A percentile compares a stretch with the other conserved stretches of the same genome.
Conservation (phyloP, 768 basidiomycete genomes). For the Boletus rubescentipes region DNA sequence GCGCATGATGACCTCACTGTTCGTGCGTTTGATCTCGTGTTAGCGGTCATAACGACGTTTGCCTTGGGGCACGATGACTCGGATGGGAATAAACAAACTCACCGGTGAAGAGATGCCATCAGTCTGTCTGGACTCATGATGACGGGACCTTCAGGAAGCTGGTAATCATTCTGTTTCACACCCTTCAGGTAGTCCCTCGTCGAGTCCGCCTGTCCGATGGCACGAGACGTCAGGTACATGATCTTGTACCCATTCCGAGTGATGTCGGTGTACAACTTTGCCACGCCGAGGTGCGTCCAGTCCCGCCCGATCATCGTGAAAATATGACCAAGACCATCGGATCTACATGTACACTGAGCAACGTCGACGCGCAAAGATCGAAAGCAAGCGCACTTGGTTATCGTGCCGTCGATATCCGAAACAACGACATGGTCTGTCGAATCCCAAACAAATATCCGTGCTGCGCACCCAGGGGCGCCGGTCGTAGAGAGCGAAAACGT, state of each 20-base stretch:
- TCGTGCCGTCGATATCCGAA: slow-evolving; percentile 98
- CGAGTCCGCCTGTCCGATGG: slow-evolving; percentile 97
- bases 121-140: slow-evolving; percentile 98
- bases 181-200: slow-evolving; percentile 93
- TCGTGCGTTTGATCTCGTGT: background rate
- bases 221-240: slow-evolving; percentile 95
- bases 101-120: slow-evolving; percentile 94
- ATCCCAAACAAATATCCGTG: slow-evolving; percentile 95
- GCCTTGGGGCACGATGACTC: background rate
- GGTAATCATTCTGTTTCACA: slow-evolving; percentile 93
- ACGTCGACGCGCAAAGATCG: background rate
- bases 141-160: slow-evolving; percentile 96
- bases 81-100: slow-evolving; percentile 22
- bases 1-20: slow-evolving; percentile 95
- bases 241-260: slow-evolving; percentile 95
- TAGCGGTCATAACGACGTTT: background rate
- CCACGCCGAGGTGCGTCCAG: slow-evolving; percentile 97
- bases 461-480: slow-evolving; percentile 80
- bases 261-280: slow-evolving; percentile 96
- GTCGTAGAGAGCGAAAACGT: slow-evolving; percentile 90
- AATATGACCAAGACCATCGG: slow-evolving; percentile 94
- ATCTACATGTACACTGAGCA: slow-evolving; percentile 45
- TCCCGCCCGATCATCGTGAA: slow-evolving; percentile 98
- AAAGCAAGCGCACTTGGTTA: slow-evolving; percentile 74
- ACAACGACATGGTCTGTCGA: slow-evolving; percentile 87